phyloP scores from a whole-genome alignment of 768 basidiomycete genomes.

The Rubroboletus satanas region DNA sequence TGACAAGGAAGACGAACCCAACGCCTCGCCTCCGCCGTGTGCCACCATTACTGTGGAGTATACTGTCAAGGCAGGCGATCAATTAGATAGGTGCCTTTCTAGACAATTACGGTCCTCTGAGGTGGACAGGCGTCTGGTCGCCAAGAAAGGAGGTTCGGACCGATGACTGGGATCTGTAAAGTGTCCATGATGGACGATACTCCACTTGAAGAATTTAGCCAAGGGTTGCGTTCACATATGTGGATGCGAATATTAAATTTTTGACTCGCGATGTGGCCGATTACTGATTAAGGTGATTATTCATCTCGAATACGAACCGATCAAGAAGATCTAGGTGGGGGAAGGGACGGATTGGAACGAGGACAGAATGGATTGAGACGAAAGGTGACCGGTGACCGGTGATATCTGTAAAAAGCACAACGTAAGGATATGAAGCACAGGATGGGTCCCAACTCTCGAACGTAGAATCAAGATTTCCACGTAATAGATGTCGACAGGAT shows the following conservation, averaged over 20 bases:
- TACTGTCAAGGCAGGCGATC: not conserved
- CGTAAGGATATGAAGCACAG: conserved; percentile 2
- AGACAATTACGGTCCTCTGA: not conserved
- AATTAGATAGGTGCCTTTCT: not conserved
- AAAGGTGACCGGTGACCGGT: not conserved
- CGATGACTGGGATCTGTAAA: not conserved
- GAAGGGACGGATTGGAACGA: not conserved
- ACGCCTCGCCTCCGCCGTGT: not conserved
- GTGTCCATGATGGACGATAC: not conserved
- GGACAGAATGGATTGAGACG: not conserved
- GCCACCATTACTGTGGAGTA: not conserved
- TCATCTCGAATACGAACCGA: conserved; percentile 12
- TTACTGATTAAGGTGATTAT: conserved; percentile 12
- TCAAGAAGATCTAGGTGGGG: conserved; percentile 11
- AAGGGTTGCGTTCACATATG: not conserved
- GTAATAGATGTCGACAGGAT: conserved; percentile 9
- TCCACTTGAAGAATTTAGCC: not conserved
- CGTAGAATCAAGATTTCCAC: conserved; percentile 10
- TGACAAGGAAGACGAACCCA: not conserved
- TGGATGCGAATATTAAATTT: not conserved
- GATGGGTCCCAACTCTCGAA: not conserved
- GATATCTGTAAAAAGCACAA: not conserved
- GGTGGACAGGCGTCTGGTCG: not conserved
- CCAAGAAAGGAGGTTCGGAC: not conserved
- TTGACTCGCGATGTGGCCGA: not conserved